Evolutionary conservation across 495 filamentous ascomycete species (phyloP).

Genomic region (Neurospora discreta): DNA sequence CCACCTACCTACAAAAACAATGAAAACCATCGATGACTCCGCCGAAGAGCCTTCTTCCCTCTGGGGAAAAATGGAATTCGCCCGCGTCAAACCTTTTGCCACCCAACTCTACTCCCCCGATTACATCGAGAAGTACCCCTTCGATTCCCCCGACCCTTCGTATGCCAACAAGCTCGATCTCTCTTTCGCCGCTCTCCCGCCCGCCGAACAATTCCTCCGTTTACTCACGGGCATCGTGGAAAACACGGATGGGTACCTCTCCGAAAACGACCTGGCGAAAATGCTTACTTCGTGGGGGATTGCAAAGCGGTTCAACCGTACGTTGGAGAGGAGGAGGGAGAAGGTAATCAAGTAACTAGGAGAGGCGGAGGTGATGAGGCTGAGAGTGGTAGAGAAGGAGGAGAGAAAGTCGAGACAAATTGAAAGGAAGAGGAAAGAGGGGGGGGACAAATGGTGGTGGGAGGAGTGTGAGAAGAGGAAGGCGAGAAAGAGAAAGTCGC

Average conservation of each 20-base stretch:
- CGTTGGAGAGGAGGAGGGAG: neutral
- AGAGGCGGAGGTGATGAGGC: too few species aligned
- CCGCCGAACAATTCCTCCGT: neutral
- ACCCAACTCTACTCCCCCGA: neutral
- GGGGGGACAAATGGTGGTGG: neutral
- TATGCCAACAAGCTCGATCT: neutral
- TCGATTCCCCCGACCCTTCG: neutral
- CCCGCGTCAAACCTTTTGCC: neutral
- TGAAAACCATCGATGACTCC: neutral
- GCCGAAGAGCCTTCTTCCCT: neutral
- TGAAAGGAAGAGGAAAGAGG: neutral
- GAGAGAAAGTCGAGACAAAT: too few species aligned
- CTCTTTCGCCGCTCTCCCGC: neutral
- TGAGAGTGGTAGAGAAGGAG: neutral
- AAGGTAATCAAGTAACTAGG: too few species aligned
- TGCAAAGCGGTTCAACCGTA: neutral
- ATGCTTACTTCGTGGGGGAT: neutral
- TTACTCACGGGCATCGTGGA: neutral
- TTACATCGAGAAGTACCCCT: neutral
- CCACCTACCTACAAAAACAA: neutral
- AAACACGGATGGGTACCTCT: neutral
- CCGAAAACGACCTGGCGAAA: rapidly evolving
- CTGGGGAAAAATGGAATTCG: neutral
- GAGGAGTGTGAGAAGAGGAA: too few species aligned
- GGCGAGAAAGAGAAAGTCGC: neutral